phyloP scores from a whole-genome alignment of 2,329 filamentous ascomycete genomes.

The Paecilomyces sp. region DNA sequence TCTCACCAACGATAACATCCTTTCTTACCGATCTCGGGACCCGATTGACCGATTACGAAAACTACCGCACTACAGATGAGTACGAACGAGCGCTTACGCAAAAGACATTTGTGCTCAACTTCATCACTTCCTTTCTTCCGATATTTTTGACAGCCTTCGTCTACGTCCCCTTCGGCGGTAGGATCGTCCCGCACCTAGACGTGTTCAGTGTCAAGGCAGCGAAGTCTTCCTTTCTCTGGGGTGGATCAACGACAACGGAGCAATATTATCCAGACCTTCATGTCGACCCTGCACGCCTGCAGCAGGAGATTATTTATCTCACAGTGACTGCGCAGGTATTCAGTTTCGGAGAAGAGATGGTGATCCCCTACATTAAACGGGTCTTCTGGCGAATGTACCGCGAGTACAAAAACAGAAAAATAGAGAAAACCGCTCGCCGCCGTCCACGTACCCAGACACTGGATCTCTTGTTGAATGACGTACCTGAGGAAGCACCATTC shows the following conservation, averaged over 20 bases:
- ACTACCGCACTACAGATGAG: conserved; percentile 81
- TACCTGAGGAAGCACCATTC: conserved; percentile 72
- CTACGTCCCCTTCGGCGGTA: conserved; percentile 82
- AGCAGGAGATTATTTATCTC: conserved; percentile 90
- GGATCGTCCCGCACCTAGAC: conserved; percentile 79
- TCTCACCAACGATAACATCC: conserved; percentile 70
- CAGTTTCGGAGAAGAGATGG: conserved; percentile 73
- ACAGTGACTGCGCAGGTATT: conserved; percentile 91
- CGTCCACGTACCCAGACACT: conserved; percentile 30
- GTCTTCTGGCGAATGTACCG: conserved; percentile 65
- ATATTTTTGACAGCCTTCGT: conserved; percentile 91
- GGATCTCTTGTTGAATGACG: conserved; percentile 53
- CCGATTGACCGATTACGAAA: conserved; percentile 73
- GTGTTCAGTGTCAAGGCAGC: conserved; percentile 60
- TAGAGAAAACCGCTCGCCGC: conserved; percentile 12
- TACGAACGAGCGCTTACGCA: conserved; percentile 79
- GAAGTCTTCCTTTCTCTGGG: conserved; percentile 13
- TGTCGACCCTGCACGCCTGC: conserved; percentile 75
- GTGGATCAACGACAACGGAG: conserved; percentile 57
- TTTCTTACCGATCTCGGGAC: conserved; percentile 71
- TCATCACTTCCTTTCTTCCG: conserved; percentile 89
- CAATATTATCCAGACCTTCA: conserved; percentile 66
- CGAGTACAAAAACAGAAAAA: conserved; percentile 16
- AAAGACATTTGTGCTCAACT: conserved; percentile 94
- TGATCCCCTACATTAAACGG: conserved; percentile 80